These are phyloP conservation scores for Halenospora varia DNA, from an alignment of 495 filamentous ascomycete genomes.

Conservation along the genomic window DNA sequence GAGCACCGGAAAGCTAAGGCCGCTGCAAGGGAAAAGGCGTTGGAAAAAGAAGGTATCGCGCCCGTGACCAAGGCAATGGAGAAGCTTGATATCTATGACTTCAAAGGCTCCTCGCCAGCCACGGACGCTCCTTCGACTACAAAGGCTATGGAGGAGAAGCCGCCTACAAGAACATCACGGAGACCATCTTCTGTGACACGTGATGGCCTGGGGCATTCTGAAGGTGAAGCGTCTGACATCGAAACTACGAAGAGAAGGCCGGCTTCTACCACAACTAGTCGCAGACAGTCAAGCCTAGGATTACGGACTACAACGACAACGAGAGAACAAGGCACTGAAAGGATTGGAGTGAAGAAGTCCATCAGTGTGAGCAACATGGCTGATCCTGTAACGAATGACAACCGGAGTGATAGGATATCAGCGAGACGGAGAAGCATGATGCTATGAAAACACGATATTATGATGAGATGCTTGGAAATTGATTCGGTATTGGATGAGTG, in stretches of 20 bases:
- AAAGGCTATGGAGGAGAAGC: constrained; percentile 8
- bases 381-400: background rate
- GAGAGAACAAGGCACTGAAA: background rate
- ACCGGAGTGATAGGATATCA: constrained; percentile 24
- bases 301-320: constrained; percentile 9
- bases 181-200: constrained; percentile 10
- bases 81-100: constrained; percentile 32
- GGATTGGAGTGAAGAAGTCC: constrained; percentile 14
- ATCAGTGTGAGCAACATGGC: constrained; percentile 6
- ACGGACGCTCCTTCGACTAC: background rate
- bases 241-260: constrained; percentile 15
- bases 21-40: constrained; percentile 10
- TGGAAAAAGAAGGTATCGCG: constrained; percentile 1
- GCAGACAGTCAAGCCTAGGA: constrained; percentile 21
- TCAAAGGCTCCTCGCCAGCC: constrained; percentile 27
- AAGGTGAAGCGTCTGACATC: constrained; percentile 22
- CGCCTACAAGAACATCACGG: constrained; percentile 13
- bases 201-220: background rate
- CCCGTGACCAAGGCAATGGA: background rate
- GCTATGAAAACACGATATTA: constrained; percentile 37
- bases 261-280: background rate
- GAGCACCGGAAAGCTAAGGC: constrained; percentile 21
- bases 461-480: background rate
- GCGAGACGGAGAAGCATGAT: constrained; percentile 51
- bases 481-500: background rate